phyloP scores from a whole-genome alignment of 208 protist species.

The Leishmania aethiopica region DNA sequence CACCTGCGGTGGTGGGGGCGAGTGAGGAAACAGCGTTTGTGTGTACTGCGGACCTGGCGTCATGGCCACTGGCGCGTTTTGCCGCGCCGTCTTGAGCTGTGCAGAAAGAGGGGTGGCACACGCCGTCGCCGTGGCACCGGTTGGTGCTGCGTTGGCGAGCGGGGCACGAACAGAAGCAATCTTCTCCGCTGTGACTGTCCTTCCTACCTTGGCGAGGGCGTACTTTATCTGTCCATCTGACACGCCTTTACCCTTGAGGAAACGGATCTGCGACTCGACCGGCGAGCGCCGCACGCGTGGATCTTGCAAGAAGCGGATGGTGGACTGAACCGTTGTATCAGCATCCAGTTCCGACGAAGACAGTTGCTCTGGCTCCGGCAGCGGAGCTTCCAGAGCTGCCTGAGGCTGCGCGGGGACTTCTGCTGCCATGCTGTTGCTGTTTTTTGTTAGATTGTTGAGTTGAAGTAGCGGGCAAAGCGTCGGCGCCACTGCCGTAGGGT shows the following conservation, averaged over 20 bases:
- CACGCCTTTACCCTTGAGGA: slow-evolving; percentile 79
- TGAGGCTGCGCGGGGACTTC: slow-evolving; percentile 1
- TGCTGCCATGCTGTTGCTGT: not conserved
- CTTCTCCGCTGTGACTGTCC: slow-evolving; percentile 47
- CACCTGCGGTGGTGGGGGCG: slow-evolving; percentile 33
- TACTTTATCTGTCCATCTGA: slow-evolving; percentile 62
- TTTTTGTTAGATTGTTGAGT: not conserved
- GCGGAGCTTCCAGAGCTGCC: slow-evolving; percentile 2
- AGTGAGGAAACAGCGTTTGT: slow-evolving; percentile 51
- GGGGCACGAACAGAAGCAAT: slow-evolving; percentile 37
- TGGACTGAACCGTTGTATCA: slow-evolving; percentile 40
- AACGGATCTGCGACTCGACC: slow-evolving; percentile 62
- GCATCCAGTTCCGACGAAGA: slow-evolving; percentile 22
- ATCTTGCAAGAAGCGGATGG: slow-evolving; percentile 73
- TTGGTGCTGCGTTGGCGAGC: not conserved
- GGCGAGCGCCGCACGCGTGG: slow-evolving; percentile 56
- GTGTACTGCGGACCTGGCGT: slow-evolving; percentile 25
- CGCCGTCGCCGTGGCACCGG: not conserved
- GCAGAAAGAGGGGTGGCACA: not conserved
- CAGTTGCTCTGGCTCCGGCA: slow-evolving; percentile 29
- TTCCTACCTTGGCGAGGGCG: slow-evolving; percentile 63
- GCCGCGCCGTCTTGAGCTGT: slow-evolving; percentile 10
- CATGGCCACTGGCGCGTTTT: not conserved
- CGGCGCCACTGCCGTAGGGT: not conserved
- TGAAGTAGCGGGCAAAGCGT: not conserved